Evolutionary conservation across 106 monocot genomes (phyloP), one percentile per base, ranked within the genome.

Genomic region (Dioscorea alata): DNA sequence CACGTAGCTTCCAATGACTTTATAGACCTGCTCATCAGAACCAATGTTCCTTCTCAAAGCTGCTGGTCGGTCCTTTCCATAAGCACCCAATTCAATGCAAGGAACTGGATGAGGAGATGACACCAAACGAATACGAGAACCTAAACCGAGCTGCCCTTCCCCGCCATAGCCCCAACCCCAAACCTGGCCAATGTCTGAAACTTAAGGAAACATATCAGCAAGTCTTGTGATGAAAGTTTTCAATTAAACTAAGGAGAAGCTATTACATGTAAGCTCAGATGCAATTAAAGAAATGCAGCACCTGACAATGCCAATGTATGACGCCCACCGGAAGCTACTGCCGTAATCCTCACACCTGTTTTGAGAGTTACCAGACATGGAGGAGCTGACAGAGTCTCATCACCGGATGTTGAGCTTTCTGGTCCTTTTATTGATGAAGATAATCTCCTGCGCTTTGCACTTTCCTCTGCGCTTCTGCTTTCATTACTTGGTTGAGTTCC

Each of bases 91-190:
- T 23, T 97, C 92, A 57, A 90, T 65, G 63, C 97, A 99, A 49
- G 97, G 87, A n/a, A 99, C 64, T 58, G 76, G 97, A 75, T 87
- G 86, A 64, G 97, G 97, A 77, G 92, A 88, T 50, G 92, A 90
- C 12, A 99, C 87, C 61, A 79, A 86, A 2, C 92, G 86, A 42
- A 85, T 81, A 19, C 92, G 82, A 69, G 89, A 87, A 60, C 97
- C 97, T 73, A 99, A 72, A 61, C 97, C 97, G 65, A 99, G 89
- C 50, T 99, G 97, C 10, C 97, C 97, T 81, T 99, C 97, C 16
- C 97, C 97, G 69, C 97, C 92, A 83, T 99, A 99, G 48, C 97
- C 97, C 97, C 97, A 99, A 81, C 97, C 97, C 97, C 97, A 99
- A 49, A 92, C 92, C 71, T 90, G 83, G 74, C 97, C 97, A 23